Conservation (phyloP, 2,329 filamentous ascomycete species). For the Colletotrichum noveboracense region DNA sequence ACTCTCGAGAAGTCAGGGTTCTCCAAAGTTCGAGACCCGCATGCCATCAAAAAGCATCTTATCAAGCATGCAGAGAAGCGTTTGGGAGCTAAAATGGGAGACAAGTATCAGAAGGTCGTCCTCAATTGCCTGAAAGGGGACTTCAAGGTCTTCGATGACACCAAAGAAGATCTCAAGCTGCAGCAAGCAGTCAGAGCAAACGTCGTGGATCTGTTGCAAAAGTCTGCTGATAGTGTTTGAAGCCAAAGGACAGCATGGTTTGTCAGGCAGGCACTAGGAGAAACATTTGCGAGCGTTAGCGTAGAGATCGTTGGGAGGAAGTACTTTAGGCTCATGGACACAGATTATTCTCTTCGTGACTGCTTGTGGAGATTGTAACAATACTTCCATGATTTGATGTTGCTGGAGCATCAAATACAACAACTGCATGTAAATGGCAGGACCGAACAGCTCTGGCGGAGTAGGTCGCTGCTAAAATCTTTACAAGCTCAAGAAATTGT, state of each 20-base stretch:
- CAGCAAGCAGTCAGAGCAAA: neutral
- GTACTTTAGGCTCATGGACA: neutral
- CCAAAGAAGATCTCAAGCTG: neutral
- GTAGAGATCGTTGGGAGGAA: neutral
- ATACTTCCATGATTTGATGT: neutral
- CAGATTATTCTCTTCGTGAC: neutral
- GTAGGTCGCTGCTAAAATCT: neutral
- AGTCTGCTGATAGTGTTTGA: neutral
- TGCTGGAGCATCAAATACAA: neutral
- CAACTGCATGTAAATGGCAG: neutral
- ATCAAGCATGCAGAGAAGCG: neutral
- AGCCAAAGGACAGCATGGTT: fast-evolving
- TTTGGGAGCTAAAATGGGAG: neutral
- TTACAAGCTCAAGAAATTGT: neutral
- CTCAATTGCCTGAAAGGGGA: neutral
- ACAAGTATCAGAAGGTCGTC: neutral
- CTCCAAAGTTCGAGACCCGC: neutral
- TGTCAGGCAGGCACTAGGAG: fast-evolving
- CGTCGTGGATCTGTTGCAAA: neutral
- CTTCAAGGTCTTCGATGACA: neutral
- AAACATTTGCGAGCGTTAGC: neutral
- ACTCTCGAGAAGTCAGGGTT: neutral
- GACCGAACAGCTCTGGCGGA: too few species aligned
- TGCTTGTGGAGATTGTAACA: neutral
- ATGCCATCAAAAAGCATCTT: neutral